These are phyloP conservation scores for Rhizophora mangle DNA, from an alignment of 345 rosid species.

Conservation along the genomic window DNA sequence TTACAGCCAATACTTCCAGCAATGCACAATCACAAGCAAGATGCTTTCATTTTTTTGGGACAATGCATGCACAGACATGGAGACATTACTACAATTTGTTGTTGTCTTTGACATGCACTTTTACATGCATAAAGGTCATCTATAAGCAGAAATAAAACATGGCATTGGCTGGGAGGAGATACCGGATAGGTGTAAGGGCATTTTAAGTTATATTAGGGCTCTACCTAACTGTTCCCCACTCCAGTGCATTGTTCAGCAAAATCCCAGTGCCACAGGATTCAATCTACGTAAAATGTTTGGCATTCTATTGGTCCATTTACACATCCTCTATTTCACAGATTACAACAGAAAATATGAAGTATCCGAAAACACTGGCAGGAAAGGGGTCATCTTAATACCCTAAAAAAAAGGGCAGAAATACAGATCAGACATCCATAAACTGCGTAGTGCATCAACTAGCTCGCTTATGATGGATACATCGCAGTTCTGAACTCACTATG, in stretches of 20 bases:
- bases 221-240: not conserved
- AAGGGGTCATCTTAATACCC: not conserved
- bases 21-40: too few species aligned
- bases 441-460: not conserved
- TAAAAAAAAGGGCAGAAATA: not conserved
- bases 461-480: not conserved
- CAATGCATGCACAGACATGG: too few species aligned
- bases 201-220: not conserved
- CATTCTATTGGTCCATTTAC: too few species aligned
- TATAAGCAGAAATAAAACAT: too few species aligned
- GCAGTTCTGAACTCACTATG: not conserved
- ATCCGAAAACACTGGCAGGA: not conserved
- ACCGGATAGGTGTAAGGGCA: too few species aligned
- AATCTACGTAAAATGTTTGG: not conserved
- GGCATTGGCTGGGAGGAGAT: too few species aligned
- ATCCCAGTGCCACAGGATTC: not conserved
- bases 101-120: too few species aligned
- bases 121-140: too few species aligned
- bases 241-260: not conserved
- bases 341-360: not conserved
- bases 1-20: too few species aligned
- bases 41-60: too few species aligned
- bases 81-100: too few species aligned
- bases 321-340: not conserved
- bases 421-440: not conserved